A percentile compares a stretch with the other conserved stretches of the same genome.
Conservation (phyloP, 1,139 yeast genomes). For the Entelexis sorbosivorans region DNA sequence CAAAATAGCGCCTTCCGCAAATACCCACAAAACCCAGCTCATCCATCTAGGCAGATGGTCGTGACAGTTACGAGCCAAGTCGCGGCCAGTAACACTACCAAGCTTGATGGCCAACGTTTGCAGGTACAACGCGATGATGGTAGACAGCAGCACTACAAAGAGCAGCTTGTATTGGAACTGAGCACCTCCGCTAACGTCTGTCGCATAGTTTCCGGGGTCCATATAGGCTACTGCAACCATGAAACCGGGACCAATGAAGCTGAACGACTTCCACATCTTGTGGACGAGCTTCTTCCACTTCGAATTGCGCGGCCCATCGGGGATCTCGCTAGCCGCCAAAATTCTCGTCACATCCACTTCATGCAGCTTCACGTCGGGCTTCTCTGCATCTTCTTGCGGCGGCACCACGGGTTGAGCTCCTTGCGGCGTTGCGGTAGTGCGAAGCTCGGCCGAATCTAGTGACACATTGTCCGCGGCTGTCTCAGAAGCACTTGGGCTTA, state of each 20-base stretch:
- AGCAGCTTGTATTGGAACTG: slow-evolving; percentile 50
- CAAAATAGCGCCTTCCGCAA: slow-evolving; percentile 70
- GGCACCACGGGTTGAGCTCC: background rate
- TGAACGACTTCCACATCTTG: slow-evolving; percentile 37
- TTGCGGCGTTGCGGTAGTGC: background rate
- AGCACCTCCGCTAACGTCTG: slow-evolving; percentile 72
- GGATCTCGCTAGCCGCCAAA: background rate
- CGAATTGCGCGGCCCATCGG: background rate
- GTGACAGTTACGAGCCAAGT: slow-evolving; percentile 60
- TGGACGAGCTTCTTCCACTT: background rate
- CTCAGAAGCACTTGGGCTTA: background rate
- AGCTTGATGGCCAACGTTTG: slow-evolving; percentile 63
- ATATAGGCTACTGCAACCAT: slow-evolving; percentile 70
- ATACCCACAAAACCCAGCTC: slow-evolving; percentile 46
- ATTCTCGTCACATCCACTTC: background rate
- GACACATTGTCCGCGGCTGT: background rate
- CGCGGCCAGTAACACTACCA: slow-evolving; percentile 73
- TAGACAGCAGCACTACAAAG: slow-evolving; percentile 56
- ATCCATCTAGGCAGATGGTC: slow-evolving; percentile 51
- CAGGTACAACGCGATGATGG: slow-evolving; percentile 59
- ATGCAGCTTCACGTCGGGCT: background rate
- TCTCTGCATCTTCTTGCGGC: background rate
- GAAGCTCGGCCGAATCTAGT: background rate
- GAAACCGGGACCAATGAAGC: slow-evolving; percentile 67
- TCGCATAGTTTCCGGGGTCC: slow-evolving; percentile 81